Conservation (phyloP, 2,329 filamentous ascomycete species). For the Pseudogymnoascus sp. region DNA sequence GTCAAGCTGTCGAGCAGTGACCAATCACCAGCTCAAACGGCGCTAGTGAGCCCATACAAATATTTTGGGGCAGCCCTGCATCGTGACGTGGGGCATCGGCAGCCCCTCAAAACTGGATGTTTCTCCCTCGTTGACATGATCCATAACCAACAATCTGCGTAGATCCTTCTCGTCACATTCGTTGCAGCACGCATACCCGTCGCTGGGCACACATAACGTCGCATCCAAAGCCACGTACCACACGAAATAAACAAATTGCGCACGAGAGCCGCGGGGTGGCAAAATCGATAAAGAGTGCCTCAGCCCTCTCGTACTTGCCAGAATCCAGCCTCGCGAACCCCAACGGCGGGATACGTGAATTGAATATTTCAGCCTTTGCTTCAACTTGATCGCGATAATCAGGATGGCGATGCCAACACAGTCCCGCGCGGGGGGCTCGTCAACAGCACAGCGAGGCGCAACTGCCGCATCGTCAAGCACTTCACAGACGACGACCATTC, state of each 20-base stretch:
- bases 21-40: not conserved
- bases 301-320: not conserved
- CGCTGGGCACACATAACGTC: not conserved
- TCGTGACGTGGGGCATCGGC: conserved; percentile 4
- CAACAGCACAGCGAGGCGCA: not conserved
- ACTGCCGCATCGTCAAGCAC: not conserved
- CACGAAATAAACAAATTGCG: not conserved
- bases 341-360: not conserved
- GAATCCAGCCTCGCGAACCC: not conserved
- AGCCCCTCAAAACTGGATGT: not conserved
- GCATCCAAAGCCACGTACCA: not conserved
- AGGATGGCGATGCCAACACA: not conserved
- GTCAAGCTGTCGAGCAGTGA: not conserved
- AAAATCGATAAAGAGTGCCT: not conserved
- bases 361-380: not conserved
- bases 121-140: not conserved
- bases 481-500: not conserved
- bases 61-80: not conserved
- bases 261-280: not conserved
- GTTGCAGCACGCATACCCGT: not conserved
- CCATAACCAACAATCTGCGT: conserved; percentile 1
- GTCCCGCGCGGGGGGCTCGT: not conserved
- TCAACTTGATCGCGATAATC: not conserved
- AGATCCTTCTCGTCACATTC: not conserved
- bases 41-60: conserved; percentile 8